Conservation (phyloP, 148 eudicot genomes). For the Camellia lanceoleosa region DNA sequence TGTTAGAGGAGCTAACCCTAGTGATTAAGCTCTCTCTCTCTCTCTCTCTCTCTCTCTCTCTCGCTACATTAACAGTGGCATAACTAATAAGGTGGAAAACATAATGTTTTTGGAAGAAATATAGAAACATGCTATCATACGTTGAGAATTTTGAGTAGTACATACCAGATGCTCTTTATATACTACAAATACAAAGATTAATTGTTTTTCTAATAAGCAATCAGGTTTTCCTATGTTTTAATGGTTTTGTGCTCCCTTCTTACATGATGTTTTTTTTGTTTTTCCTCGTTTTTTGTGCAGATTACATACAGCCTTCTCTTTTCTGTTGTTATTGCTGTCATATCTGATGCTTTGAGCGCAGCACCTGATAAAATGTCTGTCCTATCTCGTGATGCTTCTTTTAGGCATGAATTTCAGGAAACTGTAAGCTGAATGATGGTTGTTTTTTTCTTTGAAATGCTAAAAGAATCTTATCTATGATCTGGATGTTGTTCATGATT, state of each 20-base stretch:
- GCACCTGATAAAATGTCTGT: slow-evolving; percentile 62
- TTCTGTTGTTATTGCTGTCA: slow-evolving; percentile 74
- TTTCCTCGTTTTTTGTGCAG: slow-evolving; percentile 42
- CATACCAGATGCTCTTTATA: too few relatives aligned
- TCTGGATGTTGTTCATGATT: slow-evolving; percentile 17
- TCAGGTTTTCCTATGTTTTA: background rate
- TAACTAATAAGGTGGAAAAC: too few relatives aligned
- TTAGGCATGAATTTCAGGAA: slow-evolving; percentile 84
- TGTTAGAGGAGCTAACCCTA: too few relatives aligned
- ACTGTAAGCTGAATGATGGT: slow-evolving; percentile 46
- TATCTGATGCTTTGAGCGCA: slow-evolving; percentile 86
- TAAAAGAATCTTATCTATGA: background rate
- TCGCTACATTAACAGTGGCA: too few relatives aligned
- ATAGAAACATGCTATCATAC: too few relatives aligned
- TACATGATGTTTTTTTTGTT: slow-evolving; percentile 10
- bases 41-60: too few relatives aligned
- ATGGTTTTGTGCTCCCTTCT: slow-evolving; percentile 14
- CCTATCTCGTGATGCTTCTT: slow-evolving; percentile 68
- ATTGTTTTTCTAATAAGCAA: background rate
- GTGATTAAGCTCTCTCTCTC: too few relatives aligned
- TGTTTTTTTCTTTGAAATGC: background rate
- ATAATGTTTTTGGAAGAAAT: too few relatives aligned
- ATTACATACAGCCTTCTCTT: slow-evolving; percentile 75
- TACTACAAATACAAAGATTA: too few relatives aligned
- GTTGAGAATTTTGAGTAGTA: too few relatives aligned